A percentile compares a stretch with the other conserved stretches of the same genome.
phyloP scores from a whole-genome alignment of 257 asterid species.

The Verbascum thapsus region DNA sequence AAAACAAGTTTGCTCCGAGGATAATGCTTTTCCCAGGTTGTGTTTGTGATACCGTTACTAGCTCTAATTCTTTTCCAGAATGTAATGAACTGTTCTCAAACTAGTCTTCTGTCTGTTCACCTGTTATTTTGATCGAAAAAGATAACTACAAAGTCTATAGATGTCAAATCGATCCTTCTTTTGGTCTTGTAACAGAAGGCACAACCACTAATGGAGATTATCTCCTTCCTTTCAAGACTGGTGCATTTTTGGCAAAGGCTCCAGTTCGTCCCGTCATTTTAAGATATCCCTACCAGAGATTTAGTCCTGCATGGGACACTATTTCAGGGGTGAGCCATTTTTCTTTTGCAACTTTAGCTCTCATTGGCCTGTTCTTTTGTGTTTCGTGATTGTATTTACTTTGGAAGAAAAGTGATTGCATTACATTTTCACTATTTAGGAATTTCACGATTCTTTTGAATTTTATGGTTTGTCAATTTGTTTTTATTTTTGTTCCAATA shows the following conservation, averaged over 20 bases:
- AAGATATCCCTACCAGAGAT: slow-evolving; percentile 86
- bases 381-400: slow-evolving; percentile 5
- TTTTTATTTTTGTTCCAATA: too few species aligned
- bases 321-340: slow-evolving; percentile 90
- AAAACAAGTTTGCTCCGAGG: slow-evolving; percentile 70
- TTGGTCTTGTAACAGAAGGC: slow-evolving; percentile 64
- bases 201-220: slow-evolving; percentile 94
- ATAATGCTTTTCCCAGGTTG: slow-evolving; percentile 98
- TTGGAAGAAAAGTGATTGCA: not conserved
- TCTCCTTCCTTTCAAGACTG: slow-evolving; percentile 95
- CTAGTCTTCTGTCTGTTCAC: slow-evolving; percentile 6
- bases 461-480: too few species aligned
- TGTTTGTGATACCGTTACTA: too few species aligned
- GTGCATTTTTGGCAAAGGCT: slow-evolving; percentile 85
- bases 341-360: slow-evolving; percentile 7
- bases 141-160: not conserved
- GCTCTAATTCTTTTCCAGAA: too few species aligned
- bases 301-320: slow-evolving; percentile 98
- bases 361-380: not conserved
- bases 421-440: too few species aligned
- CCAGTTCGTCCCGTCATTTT: slow-evolving; percentile 90
- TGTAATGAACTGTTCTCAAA: slow-evolving; percentile 8
- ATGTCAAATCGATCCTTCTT: slow-evolving; percentile 10
- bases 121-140: not conserved
- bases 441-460: not conserved